Percentiles rank a stretch among this genome's conserved stretches.
These are phyloP conservation scores for Clitocybe nebularis DNA, from an alignment of 1,284 basidiomycete species.

Conservation along the genomic window DNA sequence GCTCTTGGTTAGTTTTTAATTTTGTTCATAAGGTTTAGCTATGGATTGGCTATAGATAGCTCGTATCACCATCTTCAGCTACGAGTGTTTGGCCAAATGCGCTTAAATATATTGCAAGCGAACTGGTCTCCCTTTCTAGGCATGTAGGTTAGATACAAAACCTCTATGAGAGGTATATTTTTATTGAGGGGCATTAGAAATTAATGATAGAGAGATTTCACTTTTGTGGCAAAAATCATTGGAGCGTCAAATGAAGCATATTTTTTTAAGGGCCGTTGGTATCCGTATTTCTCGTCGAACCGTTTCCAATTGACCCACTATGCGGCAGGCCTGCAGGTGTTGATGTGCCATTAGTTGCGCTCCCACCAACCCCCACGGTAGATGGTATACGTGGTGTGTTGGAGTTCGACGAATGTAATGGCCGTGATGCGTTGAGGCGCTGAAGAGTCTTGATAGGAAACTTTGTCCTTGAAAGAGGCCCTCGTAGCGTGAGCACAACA, in stretches of 20 bases:
- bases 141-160: too few species aligned
- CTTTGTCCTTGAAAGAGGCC: constrained; percentile 61
- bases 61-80: too few species aligned
- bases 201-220: too few species aligned
- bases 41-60: too few species aligned
- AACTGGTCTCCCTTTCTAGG: too few species aligned
- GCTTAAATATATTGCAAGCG: too few species aligned
- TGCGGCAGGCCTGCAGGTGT: constrained; percentile 10
- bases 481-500: constrained; percentile 67
- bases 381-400: constrained; percentile 12
- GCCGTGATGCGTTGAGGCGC: constrained; percentile 64
- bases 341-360: constrained; percentile 10
- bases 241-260: not conserved
- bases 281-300: constrained; percentile 4
- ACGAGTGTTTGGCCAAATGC: too few species aligned
- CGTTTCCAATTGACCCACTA: constrained; percentile 12
- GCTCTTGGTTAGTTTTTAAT: too few species aligned
- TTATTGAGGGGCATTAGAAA: too few species aligned
- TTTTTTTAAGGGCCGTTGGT: constrained; percentile 7
- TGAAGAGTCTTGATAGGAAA: constrained; percentile 89
- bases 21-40: too few species aligned
- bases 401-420: constrained; percentile 16
- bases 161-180: too few species aligned
- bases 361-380: constrained; percentile 1
- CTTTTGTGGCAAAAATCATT: too few species aligned